Evolutionary conservation across 129 eudicot species (phyloP), one percentile per base, ranked within the genome.

Genomic region (Dittrichia graveolens): DNA sequence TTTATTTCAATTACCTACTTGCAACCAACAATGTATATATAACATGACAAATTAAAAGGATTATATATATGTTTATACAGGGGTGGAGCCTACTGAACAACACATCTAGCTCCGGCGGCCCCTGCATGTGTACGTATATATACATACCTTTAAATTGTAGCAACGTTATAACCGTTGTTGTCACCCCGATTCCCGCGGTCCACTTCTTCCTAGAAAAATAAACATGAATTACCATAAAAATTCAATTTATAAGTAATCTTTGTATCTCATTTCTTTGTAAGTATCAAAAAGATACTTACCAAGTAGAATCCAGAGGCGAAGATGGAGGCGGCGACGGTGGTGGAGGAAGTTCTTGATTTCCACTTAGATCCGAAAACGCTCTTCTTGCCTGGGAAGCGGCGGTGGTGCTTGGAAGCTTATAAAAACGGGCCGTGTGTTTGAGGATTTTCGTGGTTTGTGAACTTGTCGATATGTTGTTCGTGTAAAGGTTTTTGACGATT

Each of bases 101-200:
- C 2, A 24, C 31, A 24, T 24, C 31, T 24, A 24, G 31, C 31
- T 24, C 31, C 31, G 31, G 31, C 31, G 31, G 31, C 31, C 31
- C 1, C 31, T 24, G 31, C 31, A 24, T 24, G 31, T 24, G 31
- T 24, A n/a, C n/a, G n/a, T n/a, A 24, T 24, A 6, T 38, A 12
- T 61, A 19, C 16, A 6, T 75, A 80, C 84, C 80, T 75, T 80
- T 80, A 39, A 80, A 52, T 45, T 74, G 77, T 75, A 80, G 39
- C 16, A 80, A 80, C 15, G 71, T 19, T 71, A 78, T 53, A 37
- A 62, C 18, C 59, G 72, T 13, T 3, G 82, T 72, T 3, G 82
- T 72, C 44, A 45, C 59, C 18, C 10, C 48, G 4, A 63, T 8
- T 62, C 77, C 81, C 0, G 65, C 58, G 9, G 67, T 63, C 82